Evolutionary conservation across 768 basidiomycete species (phyloP).

Genomic region (Chalciporus sphaerocephalus): DNA sequence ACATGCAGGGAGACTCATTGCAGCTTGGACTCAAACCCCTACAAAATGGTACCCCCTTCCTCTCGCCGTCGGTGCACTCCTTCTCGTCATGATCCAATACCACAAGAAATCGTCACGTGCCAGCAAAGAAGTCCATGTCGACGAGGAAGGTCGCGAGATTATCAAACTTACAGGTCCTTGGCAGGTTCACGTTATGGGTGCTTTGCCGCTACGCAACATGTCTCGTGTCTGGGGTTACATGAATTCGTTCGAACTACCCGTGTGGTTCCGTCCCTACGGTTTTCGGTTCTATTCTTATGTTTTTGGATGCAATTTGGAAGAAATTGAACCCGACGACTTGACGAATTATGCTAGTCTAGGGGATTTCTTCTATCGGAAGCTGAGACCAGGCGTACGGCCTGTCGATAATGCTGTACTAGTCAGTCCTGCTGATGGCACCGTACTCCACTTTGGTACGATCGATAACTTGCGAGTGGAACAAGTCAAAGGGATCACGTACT

Average conservation of each 20-base stretch:
- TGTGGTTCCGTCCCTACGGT: constrained; percentile 92
- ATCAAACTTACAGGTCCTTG: constrained; percentile 85
- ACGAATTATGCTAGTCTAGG: constrained; percentile 81
- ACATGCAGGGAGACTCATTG: constrained; percentile 53
- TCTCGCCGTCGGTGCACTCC: constrained; percentile 82
- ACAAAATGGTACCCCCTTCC: constrained; percentile 96
- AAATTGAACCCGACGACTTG: constrained; percentile 78
- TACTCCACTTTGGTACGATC: constrained; percentile 90
- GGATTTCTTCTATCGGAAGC: constrained; percentile 89
- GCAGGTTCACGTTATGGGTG: constrained; percentile 97
- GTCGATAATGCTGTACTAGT: constrained; percentile 76
- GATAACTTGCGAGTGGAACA: constrained; percentile 80
- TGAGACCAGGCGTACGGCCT: constrained; percentile 79
- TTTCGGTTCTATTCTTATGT: constrained; percentile 77
- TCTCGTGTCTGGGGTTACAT: constrained; percentile 97
- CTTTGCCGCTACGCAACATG: constrained; percentile 88
- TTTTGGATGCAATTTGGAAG: constrained; percentile 94
- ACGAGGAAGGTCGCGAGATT: constrained; percentile 79
- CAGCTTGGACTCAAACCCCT: constrained; percentile 82
- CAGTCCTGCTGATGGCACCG: constrained; percentile 89
- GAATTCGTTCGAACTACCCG: constrained; percentile 87
- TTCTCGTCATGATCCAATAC: constrained; percentile 76
- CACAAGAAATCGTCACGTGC: constrained; percentile 51
- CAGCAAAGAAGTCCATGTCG: constrained; percentile 64
- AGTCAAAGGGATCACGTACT: constrained; percentile 97